These are phyloP conservation scores for Pelargonium nanum DNA, from an alignment of 345 rosid species.

Conservation along the genomic window DNA sequence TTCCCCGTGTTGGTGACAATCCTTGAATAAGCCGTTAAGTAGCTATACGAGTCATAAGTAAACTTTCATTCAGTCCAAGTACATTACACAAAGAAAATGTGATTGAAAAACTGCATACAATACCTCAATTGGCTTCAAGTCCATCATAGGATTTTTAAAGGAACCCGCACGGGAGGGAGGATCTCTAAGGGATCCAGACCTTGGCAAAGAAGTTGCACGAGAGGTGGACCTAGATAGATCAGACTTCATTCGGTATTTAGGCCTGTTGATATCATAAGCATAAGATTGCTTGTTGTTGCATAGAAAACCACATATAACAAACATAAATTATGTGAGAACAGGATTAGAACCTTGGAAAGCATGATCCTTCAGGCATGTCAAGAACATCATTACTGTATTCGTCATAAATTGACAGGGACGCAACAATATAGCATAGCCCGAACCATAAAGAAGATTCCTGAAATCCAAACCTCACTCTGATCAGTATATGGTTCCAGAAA, in stretches of 20 bases:
- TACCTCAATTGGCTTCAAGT: constrained; percentile 78
- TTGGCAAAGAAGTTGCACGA: constrained; percentile 30
- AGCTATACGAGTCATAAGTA: not conserved
- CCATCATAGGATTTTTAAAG: constrained; percentile 38
- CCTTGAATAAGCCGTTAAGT: constrained; percentile 48
- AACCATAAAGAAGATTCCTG: constrained; percentile 86
- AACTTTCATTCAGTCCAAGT: constrained; percentile 1
- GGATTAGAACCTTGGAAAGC: constrained; percentile 60
- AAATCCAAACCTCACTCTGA: constrained; percentile 3
- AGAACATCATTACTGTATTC: constrained; percentile 88
- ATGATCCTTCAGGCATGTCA: constrained; percentile 89
- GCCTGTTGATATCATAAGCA: constrained; percentile 28
- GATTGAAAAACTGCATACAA: not conserved
- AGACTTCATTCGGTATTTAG: constrained; percentile 31
- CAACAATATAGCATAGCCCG: constrained; percentile 70
- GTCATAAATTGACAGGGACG: constrained; percentile 75
- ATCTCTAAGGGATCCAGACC: constrained; percentile 32
- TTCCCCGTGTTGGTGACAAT: constrained; percentile 56
- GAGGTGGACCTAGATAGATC: constrained; percentile 21
- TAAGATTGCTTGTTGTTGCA: not conserved
- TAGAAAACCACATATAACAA: constrained; percentile 1
- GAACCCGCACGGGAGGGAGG: constrained; percentile 40
- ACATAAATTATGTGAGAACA: constrained; percentile 4
- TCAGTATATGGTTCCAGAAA: not conserved
- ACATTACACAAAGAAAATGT: not conserved